Conservation (phyloP, 2,329 filamentous ascomycete species). For the Geosmithia morbida region DNA sequence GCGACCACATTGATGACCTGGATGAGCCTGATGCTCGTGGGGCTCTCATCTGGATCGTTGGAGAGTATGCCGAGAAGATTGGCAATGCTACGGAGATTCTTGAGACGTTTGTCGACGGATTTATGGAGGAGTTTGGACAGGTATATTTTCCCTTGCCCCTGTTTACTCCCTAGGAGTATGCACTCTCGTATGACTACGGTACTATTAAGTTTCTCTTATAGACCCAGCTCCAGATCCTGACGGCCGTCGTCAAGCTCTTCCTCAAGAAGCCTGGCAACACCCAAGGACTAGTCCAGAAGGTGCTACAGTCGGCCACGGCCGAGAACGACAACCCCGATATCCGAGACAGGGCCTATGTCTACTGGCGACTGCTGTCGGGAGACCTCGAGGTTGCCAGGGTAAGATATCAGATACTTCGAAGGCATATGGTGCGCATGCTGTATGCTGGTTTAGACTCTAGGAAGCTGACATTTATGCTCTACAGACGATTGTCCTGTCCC, state of each 20-base stretch:
- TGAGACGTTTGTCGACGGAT: constrained; percentile 79
- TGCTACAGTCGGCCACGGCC: constrained; percentile 80
- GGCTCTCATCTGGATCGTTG: constrained; percentile 95
- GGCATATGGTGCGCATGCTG: too few relatives aligned
- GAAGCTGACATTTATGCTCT: not conserved
- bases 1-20: constrained; percentile 90
- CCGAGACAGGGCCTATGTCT: constrained; percentile 90
- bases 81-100: constrained; percentile 96
- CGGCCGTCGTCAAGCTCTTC: constrained; percentile 93
- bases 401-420: constrained; percentile 12
- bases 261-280: constrained; percentile 90
- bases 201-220: constrained; percentile 18
- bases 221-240: constrained; percentile 97
- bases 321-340: constrained; percentile 98
- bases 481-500: constrained; percentile 72
- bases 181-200: not conserved
- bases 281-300: constrained; percentile 84
- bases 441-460: not conserved
- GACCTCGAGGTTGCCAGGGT: constrained; percentile 84
- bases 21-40: constrained; percentile 88
- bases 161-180: not conserved
- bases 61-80: constrained; percentile 98
- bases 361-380: constrained; percentile 91
- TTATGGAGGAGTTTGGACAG: constrained; percentile 93
- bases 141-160: constrained; percentile 26